phyloP scores from a whole-genome alignment of 805 yeast species.

The Maudiozyma pseudohumilis region DNA sequence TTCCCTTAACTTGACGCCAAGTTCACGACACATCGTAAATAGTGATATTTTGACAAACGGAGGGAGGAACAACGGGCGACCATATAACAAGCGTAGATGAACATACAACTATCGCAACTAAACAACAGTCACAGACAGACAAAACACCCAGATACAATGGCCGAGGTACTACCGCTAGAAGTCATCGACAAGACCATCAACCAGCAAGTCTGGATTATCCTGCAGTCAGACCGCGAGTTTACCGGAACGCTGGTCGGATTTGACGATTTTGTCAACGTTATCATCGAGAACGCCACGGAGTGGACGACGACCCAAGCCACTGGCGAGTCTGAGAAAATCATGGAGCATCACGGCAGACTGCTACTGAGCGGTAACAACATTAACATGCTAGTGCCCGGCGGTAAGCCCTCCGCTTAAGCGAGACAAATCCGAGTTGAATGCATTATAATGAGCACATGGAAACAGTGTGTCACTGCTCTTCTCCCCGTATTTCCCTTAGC shows the following conservation, averaged over 20 bases:
- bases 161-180: slow-evolving; percentile 56
- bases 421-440: background rate
- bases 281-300: slow-evolving; percentile 56
- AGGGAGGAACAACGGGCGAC: no score
- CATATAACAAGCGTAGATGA: no score
- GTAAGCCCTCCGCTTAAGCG: no score
- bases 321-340: slow-evolving; percentile 34
- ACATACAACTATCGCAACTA: no score
- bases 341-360: slow-evolving; percentile 44
- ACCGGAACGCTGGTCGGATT: slow-evolving; percentile 85
- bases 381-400: slow-evolving; percentile 57
- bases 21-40: no score
- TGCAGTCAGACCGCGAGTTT: slow-evolving; percentile 63
- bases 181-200: slow-evolving; percentile 83
- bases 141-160: no score
- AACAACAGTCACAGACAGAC: no score
- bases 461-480: background rate
- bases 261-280: slow-evolving; percentile 91
- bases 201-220: slow-evolving; percentile 61
- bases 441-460: no score
- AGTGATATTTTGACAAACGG: no score
- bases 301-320: slow-evolving; percentile 15
- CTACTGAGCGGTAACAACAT: slow-evolving; percentile 63
- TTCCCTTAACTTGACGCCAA: no score
- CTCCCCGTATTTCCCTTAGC: background rate